Conservation (phyloP, 2,329 filamentous ascomycete genomes). For the Colletotrichum kahawae region DNA sequence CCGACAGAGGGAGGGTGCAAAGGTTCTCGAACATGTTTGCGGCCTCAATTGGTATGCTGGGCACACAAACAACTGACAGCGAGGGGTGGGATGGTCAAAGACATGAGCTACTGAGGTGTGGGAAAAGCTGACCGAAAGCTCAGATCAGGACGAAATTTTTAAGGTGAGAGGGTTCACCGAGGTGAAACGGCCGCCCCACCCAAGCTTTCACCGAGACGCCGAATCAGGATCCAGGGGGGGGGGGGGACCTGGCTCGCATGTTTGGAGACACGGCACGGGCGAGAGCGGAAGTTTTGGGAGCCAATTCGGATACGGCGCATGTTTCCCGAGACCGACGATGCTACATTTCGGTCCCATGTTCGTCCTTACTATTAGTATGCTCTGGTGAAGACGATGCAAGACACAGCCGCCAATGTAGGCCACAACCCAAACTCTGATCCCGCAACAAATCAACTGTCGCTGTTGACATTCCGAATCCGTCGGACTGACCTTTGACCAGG, state of each 20-base stretch:
- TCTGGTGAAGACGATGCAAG: not conserved
- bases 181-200: not conserved
- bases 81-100: not conserved
- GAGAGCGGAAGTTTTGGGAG: not conserved
- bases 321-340: not conserved
- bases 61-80: not conserved
- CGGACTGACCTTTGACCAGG: not conserved
- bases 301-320: not conserved
- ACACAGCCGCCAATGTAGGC: not conserved
- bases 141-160: constrained; percentile 4
- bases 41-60: not conserved
- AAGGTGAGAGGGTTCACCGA: constrained; percentile 10
- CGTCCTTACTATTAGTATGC: not conserved
- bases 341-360: not conserved
- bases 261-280: not conserved
- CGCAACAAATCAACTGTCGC: not conserved
- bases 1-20: constrained; percentile 83
- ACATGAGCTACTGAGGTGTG: not conserved
- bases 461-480: not conserved
- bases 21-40: constrained; percentile 83
- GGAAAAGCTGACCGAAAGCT: not conserved
- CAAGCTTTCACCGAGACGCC: not conserved
- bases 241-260: not conserved
- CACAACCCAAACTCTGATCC: not conserved
- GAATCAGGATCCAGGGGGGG: not conserved